These are phyloP conservation scores for Trichophyton equinum DNA, from an alignment of 2,329 filamentous ascomycete species.

Conservation along the genomic window DNA sequence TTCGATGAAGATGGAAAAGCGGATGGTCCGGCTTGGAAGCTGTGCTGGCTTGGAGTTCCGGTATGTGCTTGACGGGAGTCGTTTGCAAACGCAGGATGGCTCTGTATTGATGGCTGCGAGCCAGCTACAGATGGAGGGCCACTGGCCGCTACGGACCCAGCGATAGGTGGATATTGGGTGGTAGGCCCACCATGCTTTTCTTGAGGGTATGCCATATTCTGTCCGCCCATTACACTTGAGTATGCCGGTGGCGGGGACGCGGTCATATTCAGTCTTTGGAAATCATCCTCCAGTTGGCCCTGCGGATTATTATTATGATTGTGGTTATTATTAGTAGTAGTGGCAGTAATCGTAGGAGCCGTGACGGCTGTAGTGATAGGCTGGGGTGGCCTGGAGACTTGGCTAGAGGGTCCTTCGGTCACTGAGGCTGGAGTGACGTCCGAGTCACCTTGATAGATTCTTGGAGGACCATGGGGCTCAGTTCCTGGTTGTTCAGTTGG, in stretches of 20 bases:
- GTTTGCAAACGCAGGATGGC: constrained; percentile 85
- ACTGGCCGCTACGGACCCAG: constrained; percentile 12
- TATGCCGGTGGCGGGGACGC: constrained; percentile 93
- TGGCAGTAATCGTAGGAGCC: too few relatives aligned
- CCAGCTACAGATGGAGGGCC: constrained; percentile 15
- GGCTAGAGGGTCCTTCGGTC: constrained; percentile 21
- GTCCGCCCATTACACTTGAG: constrained; percentile 59
- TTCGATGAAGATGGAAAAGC: constrained; percentile 25
- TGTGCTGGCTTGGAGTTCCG: constrained; percentile 27
- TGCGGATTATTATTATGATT: constrained; percentile 48
- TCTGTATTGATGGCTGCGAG: constrained; percentile 26
- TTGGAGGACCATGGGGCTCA: constrained; percentile 77
- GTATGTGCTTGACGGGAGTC: constrained; percentile 43
- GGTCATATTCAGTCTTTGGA: constrained; percentile 65
- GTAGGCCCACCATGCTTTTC: constrained; percentile 5
- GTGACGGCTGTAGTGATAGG: constrained; percentile 8
- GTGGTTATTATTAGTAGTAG: constrained; percentile 1
- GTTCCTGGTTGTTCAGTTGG: constrained; percentile 81
- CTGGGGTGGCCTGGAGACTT: constrained; percentile 22
- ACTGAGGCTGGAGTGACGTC: constrained; percentile 42
- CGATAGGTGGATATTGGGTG: constrained; percentile 16
- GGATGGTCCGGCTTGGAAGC: constrained; percentile 28
- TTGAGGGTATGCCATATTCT: constrained; percentile 47
- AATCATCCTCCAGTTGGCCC: constrained; percentile 59
- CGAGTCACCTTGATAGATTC: constrained; percentile 76